Evolutionary conservation across 805 yeast genomes (phyloP).

Genomic region (Priceomyces castillae): DNA sequence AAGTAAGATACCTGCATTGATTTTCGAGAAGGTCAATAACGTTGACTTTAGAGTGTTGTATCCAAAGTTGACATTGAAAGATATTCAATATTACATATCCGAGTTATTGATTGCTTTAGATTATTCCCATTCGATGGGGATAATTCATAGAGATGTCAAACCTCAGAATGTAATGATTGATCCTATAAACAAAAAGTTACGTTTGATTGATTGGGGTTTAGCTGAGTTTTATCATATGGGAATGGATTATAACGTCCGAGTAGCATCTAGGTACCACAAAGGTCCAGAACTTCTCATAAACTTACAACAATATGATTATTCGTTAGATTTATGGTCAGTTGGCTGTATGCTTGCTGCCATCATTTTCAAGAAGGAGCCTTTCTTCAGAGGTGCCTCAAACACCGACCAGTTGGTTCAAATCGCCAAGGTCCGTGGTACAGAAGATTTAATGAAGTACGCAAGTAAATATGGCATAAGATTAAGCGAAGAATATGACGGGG

Average conservation of each 20-base stretch:
- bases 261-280: conserved; percentile 88
- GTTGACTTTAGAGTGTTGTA: conserved; percentile 79
- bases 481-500: conserved; percentile 72
- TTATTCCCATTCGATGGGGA: conserved; percentile 90
- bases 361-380: conserved; percentile 86
- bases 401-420: conserved; percentile 90
- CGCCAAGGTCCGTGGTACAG: conserved; percentile 83
- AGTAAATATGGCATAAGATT: conserved; percentile 68
- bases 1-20: conserved; percentile 79
- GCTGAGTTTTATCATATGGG: conserved; percentile 93
- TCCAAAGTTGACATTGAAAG: conserved; percentile 70
- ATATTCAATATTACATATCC: conserved; percentile 79
- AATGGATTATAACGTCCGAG: conserved; percentile 87
- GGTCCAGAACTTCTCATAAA: conserved; percentile 91
- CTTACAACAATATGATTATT: conserved; percentile 84
- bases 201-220: conserved; percentile 93
- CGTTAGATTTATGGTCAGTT: conserved; percentile 89
- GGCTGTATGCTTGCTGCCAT: conserved; percentile 93
- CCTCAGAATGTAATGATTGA: conserved; percentile 97
- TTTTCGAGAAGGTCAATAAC: conserved; percentile 82
- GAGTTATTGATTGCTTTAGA: conserved; percentile 82
- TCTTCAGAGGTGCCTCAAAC: conserved; percentile 87
- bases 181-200: conserved; percentile 62
- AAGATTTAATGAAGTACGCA: conserved; percentile 66
- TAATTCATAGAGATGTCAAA: conserved; percentile 93